Percentiles rank a stretch among this genome's conserved stretches.
Conservation (phyloP, 352 stramenopile species). For the Pythium periplocum region DNA sequence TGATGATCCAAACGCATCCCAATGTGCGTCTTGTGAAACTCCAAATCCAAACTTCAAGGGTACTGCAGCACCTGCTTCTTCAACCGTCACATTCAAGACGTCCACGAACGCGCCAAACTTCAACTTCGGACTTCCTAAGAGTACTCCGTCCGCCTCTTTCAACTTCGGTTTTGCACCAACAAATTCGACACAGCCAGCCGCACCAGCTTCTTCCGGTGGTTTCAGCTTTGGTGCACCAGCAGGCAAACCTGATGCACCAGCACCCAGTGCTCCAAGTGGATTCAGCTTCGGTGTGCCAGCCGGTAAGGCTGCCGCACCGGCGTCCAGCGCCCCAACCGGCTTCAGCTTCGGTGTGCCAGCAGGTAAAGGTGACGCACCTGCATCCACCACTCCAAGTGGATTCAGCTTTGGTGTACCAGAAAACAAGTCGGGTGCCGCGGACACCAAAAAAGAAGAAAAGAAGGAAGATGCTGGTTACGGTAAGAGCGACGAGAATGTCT, state of each 20-base stretch:
- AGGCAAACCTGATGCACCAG: background rate
- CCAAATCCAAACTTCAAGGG: slow-evolving; percentile 24
- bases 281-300: slow-evolving; percentile 12
- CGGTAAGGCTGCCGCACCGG: background rate
- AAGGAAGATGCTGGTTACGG: slow-evolving; percentile 35
- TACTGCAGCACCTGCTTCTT: background rate
- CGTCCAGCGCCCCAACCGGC: background rate
- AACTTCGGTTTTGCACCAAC: background rate
- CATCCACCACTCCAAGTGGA: background rate
- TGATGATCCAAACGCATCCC: slow-evolving; percentile 5
- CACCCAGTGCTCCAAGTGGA: background rate
- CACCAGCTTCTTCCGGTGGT: no score
- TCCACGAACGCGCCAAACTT: no score
- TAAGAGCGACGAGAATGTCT: slow-evolving; percentile 61
- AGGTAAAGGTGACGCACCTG: no score
- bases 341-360: slow-evolving; percentile 13
- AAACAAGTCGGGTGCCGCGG: no score
- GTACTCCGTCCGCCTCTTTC: background rate
- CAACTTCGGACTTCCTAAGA: no score
- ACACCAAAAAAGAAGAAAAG: background rate
- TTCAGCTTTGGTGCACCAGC: slow-evolving; percentile 8
- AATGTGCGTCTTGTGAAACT: slow-evolving; percentile 27
- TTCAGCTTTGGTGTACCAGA: slow-evolving; percentile 4
- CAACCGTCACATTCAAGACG: no score
- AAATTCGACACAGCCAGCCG: no score